A percentile compares a stretch with the other conserved stretches of the same genome.
These are phyloP conservation scores for Pseudisothecium myosuroides DNA, from an alignment of 225 moss, liverwort and hornwort species.

Conservation along the genomic window DNA sequence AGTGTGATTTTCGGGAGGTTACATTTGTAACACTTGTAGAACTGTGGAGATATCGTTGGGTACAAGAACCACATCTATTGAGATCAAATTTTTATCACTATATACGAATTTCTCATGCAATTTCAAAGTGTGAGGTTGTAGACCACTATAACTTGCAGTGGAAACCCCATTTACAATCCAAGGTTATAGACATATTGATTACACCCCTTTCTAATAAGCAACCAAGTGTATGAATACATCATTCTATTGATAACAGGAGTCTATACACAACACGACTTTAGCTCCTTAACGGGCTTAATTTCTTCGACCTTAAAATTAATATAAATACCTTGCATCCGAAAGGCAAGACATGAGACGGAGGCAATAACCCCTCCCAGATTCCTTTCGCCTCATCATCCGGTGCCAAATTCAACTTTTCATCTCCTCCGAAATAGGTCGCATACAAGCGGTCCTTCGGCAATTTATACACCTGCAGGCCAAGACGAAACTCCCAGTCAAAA, in stretches of 20 bases:
- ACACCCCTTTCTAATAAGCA: neutral
- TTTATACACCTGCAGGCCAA: conserved; percentile 23
- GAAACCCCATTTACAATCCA: neutral
- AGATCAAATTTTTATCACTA: neutral
- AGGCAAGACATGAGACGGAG: conserved; percentile 27
- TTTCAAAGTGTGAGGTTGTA: neutral
- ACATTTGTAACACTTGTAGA: neutral
- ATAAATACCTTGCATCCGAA: conserved; percentile 40
- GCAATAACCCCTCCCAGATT: conserved; percentile 33
- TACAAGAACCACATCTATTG: neutral
- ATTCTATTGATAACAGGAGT: neutral
- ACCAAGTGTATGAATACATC: neutral
- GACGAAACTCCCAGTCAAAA: neutral
- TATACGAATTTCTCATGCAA: neutral
- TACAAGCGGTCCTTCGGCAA: conserved; percentile 49
- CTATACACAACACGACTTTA: neutral
- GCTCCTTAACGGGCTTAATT: neutral
- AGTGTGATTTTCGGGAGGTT: neutral
- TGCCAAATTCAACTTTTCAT: conserved; percentile 31
- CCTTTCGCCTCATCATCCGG: conserved; percentile 34
- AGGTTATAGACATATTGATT: neutral
- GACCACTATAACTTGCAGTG: neutral
- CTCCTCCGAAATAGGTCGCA: conserved; percentile 57
- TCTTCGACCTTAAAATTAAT: neutral
- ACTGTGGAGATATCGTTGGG: neutral